Evolutionary conservation across 352 stramenopile genomes (phyloP).

Genomic region (Pythium plurisporium): DNA sequence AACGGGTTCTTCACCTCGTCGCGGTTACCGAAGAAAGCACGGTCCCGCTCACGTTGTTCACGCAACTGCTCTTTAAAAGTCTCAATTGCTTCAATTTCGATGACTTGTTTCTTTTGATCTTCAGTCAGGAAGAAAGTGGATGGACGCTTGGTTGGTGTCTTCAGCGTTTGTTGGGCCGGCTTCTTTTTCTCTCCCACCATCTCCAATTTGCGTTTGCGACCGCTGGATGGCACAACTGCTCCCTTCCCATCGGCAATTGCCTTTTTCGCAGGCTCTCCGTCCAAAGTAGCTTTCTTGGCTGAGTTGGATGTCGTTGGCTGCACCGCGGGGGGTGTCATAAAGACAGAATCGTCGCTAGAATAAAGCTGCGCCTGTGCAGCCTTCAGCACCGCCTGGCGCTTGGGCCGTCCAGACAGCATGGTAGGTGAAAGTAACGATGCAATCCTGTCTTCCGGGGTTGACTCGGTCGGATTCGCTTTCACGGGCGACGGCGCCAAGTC

Average conservation of each 20-base stretch:
- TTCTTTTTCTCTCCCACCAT: constrained; percentile 31
- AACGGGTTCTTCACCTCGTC: constrained; percentile 61
- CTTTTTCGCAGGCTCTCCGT: constrained; percentile 13
- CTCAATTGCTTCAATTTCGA: constrained; percentile 64
- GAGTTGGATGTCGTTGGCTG: background rate
- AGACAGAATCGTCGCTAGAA: background rate
- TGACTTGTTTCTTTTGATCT: constrained; percentile 57
- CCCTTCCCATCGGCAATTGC: background rate
- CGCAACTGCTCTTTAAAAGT: constrained; percentile 60
- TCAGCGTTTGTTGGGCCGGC: background rate
- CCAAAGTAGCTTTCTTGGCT: constrained; percentile 7
- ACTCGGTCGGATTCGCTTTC: background rate
- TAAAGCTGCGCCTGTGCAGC: constrained; percentile 26
- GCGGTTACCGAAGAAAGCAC: constrained; percentile 56
- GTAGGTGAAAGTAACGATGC: background rate
- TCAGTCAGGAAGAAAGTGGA: constrained; percentile 53
- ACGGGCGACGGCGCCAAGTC: background rate
- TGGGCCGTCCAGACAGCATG: constrained; percentile 42
- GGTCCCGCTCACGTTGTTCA: constrained; percentile 60
- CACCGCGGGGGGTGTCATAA: constrained; percentile 17
- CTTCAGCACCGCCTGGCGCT: constrained; percentile 46
- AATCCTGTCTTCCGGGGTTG: background rate
- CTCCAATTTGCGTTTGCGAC: constrained; percentile 59
- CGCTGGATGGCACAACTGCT: background rate
- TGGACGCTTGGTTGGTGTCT: background rate